Evolutionary conservation across 331 rosid species (phyloP), one percentile per base, ranked within the genome.

Genomic region (Phaseolus coccineus): DNA sequence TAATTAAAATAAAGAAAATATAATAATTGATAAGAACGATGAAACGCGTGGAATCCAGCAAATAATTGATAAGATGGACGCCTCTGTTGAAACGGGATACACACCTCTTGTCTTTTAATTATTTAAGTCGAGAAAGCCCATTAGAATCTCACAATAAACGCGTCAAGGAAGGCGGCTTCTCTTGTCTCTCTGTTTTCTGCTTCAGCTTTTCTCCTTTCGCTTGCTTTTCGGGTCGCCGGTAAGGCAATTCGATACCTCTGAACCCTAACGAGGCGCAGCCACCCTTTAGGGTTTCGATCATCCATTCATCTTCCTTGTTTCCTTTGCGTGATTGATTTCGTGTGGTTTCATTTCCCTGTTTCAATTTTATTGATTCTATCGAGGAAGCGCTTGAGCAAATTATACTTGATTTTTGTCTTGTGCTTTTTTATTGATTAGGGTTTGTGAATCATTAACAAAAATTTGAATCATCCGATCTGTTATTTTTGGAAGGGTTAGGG

Each of bases 231-330:
- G 66, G 56, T 74, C 40, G 82, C 89, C 84, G 97, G 96, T 91
- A 91, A 93, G 97, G 89, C 94, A 73, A 78, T 85, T 80, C 81
- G 88, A 57, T 76, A 69, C 89, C 92, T 90, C 84, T 87, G 96
- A 85, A 62, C 69, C 15, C 74, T 77, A 61, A 55, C 81, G 72
- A 57, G 87, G 69, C 72, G 84, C 69, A 24, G 71, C 87, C 79
- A 71, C 76, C 67, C 9, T 82, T 84, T 88, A 79, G 93, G 90
- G 90, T 89, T 88, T 83, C 80, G 69, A 67, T 80, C 90, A 51
- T 24, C 3, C 62, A 46, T 69, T 42, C 65, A 57, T 48, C 24
- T 42, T 46, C 25, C n/a, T 31, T 31, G 8, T 77, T 77, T 71
- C 69, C 11, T 81, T 62, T 74, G 25, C 6, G 69, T 72, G 4